Conservation (phyloP, 1,284 basidiomycete species). For the Ceratobasidium sp. region DNA sequence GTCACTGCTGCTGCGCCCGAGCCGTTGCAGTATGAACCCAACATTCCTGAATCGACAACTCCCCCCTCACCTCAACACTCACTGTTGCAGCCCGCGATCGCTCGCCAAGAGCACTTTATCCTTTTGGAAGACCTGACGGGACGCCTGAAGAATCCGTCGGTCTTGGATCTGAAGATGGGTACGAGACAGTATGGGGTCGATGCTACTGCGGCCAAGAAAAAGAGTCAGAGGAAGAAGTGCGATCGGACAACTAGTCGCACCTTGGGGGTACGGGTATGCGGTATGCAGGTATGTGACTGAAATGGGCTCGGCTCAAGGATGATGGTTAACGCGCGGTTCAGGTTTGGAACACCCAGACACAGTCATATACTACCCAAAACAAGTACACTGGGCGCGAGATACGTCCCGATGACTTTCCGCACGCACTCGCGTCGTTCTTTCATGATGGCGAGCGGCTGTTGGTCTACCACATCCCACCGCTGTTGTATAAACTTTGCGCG, state of each 20-base stretch:
- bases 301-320: slow-evolving; percentile 11
- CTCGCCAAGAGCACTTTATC: slow-evolving; percentile 97
- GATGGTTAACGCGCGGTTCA: slow-evolving; percentile 55
- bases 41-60: slow-evolving; percentile 49
- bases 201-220: slow-evolving; percentile 92
- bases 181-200: slow-evolving; percentile 98
- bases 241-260: slow-evolving; percentile 93
- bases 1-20: slow-evolving; percentile 23
- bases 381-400: slow-evolving; percentile 97
- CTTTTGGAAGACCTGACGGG: slow-evolving; percentile 99
- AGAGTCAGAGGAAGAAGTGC: slow-evolving; percentile 98
- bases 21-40: slow-evolving; percentile 31
- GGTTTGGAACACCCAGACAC: slow-evolving; percentile 90
- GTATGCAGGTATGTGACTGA: slow-evolving; percentile 88
- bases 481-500: slow-evolving; percentile 93
- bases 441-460: slow-evolving; percentile 86
- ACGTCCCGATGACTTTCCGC: slow-evolving; percentile 84
- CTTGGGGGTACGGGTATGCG: slow-evolving; percentile 94
- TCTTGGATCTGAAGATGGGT: slow-evolving; percentile 99
- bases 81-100: slow-evolving; percentile 58
- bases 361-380: slow-evolving; percentile 92
- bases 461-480: slow-evolving; percentile 90
- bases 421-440: slow-evolving; percentile 86
- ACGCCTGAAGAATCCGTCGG: slow-evolving; percentile 92
- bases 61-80: slow-evolving; percentile 51